Conservation (phyloP, 176 grass and related monocot species). For the Cenchrus americanus region DNA sequence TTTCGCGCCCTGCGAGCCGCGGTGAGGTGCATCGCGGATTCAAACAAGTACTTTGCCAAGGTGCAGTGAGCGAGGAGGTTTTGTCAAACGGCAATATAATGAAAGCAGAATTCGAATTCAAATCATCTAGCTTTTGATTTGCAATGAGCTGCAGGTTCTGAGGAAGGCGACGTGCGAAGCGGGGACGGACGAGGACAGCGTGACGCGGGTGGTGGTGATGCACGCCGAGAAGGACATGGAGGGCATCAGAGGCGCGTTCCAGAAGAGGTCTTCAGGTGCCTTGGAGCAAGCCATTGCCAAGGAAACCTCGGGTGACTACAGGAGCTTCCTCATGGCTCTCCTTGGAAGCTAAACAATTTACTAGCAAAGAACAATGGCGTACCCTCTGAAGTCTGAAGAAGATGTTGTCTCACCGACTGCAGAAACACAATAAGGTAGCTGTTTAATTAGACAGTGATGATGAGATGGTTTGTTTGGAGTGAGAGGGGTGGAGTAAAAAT, state of each 20-base stretch:
- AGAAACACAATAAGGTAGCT: too few relatives aligned
- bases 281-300: conserved; percentile 64
- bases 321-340: conserved; percentile 75
- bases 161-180: conserved; percentile 44
- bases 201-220: conserved; percentile 64
- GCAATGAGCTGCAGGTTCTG: conserved; percentile 50
- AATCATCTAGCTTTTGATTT: not conserved
- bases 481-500: too few relatives aligned
- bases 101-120: not conserved
- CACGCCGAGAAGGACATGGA: conserved; percentile 82
- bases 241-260: conserved; percentile 65
- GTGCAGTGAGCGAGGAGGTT: conserved; percentile 36
- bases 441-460: too few relatives aligned
- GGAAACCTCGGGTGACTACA: conserved; percentile 70
- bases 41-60: conserved; percentile 68
- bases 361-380: too few relatives aligned
- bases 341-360: conserved; percentile 48
- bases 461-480: too few relatives aligned
- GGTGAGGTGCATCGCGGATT: conserved; percentile 52
- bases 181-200: conserved; percentile 63
- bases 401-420: too few relatives aligned
- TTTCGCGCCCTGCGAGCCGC: conserved; percentile 47
- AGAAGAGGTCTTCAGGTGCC: conserved; percentile 48
- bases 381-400: too few relatives aligned
- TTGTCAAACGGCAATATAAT: too few relatives aligned